Conservation (phyloP, 495 filamentous ascomycete species). For the Penicillium paxilli region DNA sequence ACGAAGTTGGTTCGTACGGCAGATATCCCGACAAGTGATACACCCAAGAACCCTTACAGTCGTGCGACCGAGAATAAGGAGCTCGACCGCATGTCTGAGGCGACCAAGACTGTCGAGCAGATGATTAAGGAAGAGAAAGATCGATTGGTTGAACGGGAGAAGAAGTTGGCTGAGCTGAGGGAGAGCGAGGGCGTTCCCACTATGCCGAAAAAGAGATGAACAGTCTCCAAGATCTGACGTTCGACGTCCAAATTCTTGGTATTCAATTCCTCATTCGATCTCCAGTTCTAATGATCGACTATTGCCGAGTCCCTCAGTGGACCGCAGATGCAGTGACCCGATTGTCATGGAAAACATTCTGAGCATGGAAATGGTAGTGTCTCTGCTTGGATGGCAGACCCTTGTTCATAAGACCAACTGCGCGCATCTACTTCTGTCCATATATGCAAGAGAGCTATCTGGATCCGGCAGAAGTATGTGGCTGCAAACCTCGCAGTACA, state of each 20-base stretch:
- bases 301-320: background rate
- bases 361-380: too few relatives aligned
- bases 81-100: slow-evolving; percentile 56
- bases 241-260: background rate
- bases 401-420: background rate
- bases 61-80: slow-evolving; percentile 71
- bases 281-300: background rate
- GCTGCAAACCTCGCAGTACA: background rate
- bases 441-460: background rate
- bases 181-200: slow-evolving; percentile 51
- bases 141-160: slow-evolving; percentile 60
- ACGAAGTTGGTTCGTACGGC: slow-evolving; percentile 59
- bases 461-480: background rate
- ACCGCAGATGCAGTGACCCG: background rate
- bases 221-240: background rate
- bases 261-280: too few relatives aligned
- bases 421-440: background rate
- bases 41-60: slow-evolving; percentile 70
- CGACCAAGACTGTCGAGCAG: slow-evolving; percentile 67
- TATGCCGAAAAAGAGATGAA: slow-evolving; percentile 45
- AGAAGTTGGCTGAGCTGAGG: slow-evolving; percentile 61
- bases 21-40: slow-evolving; percentile 65
- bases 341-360: background rate
- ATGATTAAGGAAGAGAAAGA: slow-evolving; percentile 69
- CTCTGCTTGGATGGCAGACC: background rate